Conservation (phyloP, 2,329 filamentous ascomycete species). For the Podosphaera xanthii region DNA sequence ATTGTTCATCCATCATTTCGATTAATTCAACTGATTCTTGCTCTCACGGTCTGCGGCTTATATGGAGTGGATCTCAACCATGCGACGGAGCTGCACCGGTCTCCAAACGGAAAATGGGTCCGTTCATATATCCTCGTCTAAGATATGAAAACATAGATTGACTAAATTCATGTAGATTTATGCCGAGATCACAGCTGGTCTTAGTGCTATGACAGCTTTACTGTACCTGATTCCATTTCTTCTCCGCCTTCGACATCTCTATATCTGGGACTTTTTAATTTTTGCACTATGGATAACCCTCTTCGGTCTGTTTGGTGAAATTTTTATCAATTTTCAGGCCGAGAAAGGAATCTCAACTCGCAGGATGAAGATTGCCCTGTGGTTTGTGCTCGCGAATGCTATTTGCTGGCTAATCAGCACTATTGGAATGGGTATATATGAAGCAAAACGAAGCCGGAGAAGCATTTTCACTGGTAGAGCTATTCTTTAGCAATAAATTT, state of each 20-base stretch:
- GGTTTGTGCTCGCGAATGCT: slow-evolving; percentile 56
- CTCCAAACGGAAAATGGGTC: slow-evolving; percentile 48
- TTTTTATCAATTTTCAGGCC: slow-evolving; percentile 43
- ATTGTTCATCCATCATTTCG: slow-evolving; percentile 37
- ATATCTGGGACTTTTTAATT: slow-evolving; percentile 47
- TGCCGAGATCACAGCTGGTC: slow-evolving; percentile 43
- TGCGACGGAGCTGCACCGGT: slow-evolving; percentile 25
- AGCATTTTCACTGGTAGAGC: slow-evolving; percentile 37
- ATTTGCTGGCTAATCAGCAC: slow-evolving; percentile 52
- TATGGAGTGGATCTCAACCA: slow-evolving; percentile 47
- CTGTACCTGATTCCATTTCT: slow-evolving; percentile 44
- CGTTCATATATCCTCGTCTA: slow-evolving; percentile 10
- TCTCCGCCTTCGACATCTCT: slow-evolving; percentile 28
- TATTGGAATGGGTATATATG: slow-evolving; percentile 31
- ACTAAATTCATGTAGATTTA: slow-evolving; percentile 28
- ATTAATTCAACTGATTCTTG: slow-evolving; percentile 54
- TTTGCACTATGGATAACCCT: slow-evolving; percentile 61
- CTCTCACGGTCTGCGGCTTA: slow-evolving; percentile 53
- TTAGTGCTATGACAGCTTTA: slow-evolving; percentile 40
- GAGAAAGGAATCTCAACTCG: slow-evolving; percentile 36
- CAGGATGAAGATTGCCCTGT: slow-evolving; percentile 72
- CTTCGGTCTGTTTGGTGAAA: slow-evolving; percentile 61
- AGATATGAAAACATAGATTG: background rate
- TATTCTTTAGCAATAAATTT: slow-evolving; percentile 19
- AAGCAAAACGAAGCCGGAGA: slow-evolving; percentile 30